A percentile compares a stretch with the other conserved stretches of the same genome.
Conservation (phyloP, 1,284 basidiomycete genomes). For the Cutaneotrichosporon curvatum region DNA sequence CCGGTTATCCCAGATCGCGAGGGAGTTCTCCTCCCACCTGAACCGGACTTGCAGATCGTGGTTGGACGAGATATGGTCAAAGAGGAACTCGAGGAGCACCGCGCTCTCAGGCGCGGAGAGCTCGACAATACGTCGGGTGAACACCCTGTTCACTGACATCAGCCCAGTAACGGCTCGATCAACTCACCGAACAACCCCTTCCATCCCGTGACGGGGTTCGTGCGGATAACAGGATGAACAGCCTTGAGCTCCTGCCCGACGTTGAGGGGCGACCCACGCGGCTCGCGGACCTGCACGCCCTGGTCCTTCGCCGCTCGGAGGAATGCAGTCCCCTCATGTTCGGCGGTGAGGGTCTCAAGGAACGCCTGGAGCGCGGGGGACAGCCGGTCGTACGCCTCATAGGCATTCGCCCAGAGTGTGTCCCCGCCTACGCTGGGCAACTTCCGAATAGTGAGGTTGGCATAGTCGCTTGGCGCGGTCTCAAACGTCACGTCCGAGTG, state of each 20-base stretch:
- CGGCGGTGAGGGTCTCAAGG: conserved; percentile 22
- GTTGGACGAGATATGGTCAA: conserved; percentile 42
- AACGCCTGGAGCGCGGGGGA: conserved; percentile 22
- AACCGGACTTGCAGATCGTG: conserved; percentile 58
- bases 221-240: conserved; percentile 58
- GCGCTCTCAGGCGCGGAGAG: conserved; percentile 55
- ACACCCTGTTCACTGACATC: conserved; percentile 59
- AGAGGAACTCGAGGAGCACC: conserved; percentile 15
- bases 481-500: conserved; percentile 52
- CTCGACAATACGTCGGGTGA: conserved; percentile 57
- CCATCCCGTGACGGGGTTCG: conserved; percentile 56
- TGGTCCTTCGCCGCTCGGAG: too few relatives aligned
- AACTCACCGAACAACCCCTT: conserved; percentile 57
- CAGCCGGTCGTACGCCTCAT: conserved; percentile 44
- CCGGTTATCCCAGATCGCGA: conserved; percentile 45
- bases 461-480: conserved; percentile 54
- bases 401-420: conserved; percentile 46
- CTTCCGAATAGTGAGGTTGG: conserved; percentile 47
- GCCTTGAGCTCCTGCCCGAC: conserved; percentile 52
- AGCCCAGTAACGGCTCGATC: too few relatives aligned
- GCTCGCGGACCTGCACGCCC: conserved; percentile 52
- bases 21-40: conserved; percentile 41
- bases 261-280: too few relatives aligned
- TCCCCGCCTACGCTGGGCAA: conserved; percentile 45
- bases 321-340: too few relatives aligned